These are phyloP conservation scores for Tieghemostelium lacteum DNA, from an alignment of 78 protist genomes.

Conservation along the genomic window DNA sequence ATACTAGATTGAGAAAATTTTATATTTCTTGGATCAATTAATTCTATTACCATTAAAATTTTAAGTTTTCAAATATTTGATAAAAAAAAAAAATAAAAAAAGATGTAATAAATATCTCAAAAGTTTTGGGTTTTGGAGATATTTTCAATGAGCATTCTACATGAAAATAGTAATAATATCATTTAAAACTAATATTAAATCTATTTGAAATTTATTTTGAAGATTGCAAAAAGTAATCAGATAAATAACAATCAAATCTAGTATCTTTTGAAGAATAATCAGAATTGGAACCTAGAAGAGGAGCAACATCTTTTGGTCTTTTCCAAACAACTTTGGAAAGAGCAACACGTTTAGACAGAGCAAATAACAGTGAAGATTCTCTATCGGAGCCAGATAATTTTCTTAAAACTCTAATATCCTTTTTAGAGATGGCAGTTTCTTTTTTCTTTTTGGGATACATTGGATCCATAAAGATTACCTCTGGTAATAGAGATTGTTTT, in stretches of 20 bases:
- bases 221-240: too few species aligned
- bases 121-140: neutral
- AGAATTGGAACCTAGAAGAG: conserved; percentile 2
- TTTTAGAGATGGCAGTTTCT: conserved; percentile 40
- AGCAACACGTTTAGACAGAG: conserved; percentile 38
- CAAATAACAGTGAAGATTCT: conserved; percentile 45
- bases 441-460: conserved; percentile 53
- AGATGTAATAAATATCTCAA: too few species aligned
- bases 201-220: too few species aligned
- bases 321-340: conserved; percentile 46
- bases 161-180: too few species aligned
- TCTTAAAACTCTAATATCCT: conserved; percentile 49
- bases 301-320: conserved; percentile 24
- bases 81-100: too few species aligned
- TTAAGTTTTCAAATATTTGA: too few species aligned
- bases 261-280: conserved; percentile 37
- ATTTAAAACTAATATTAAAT: too few species aligned
- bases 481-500: conserved; percentile 15
- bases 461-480: conserved; percentile 74
- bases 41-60: too few species aligned
- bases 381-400: conserved; percentile 55
- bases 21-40: too few species aligned
- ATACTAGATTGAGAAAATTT: too few species aligned
- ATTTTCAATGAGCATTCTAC: too few species aligned
- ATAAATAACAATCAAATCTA: conserved; percentile 25